These are phyloP conservation scores for Flueggea neowawraea DNA, from an alignment of 441 rosid genomes.

Conservation along the genomic window DNA sequence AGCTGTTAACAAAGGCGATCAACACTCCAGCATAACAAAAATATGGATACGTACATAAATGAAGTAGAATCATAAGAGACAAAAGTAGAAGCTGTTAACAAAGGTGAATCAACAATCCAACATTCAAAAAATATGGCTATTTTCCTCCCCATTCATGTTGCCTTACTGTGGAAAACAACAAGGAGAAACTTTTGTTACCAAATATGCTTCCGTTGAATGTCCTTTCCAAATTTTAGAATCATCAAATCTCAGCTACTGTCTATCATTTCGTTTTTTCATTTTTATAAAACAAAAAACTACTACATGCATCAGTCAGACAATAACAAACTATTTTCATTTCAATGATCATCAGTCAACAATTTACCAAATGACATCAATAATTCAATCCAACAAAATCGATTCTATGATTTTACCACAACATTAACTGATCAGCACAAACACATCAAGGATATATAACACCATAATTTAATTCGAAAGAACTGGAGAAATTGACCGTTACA, in stretches of 20 bases:
- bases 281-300: background rate
- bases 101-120: constrained; percentile 3
- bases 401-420: background rate
- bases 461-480: too few species aligned
- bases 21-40: too few species aligned
- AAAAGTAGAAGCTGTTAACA: too few species aligned
- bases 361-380: background rate
- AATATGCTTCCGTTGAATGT: background rate
- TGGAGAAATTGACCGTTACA: too few species aligned
- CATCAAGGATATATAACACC: too few species aligned
- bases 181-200: background rate
- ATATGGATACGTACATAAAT: too few species aligned
- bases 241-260: constrained; percentile 2
- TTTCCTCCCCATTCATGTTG: background rate
- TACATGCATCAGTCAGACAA: too few species aligned
- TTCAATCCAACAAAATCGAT: background rate
- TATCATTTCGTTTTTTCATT: background rate
- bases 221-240: background rate
- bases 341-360: background rate
- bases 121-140: background rate
- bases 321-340: too few species aligned
- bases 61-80: too few species aligned
- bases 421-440: background rate
- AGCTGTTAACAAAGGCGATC: too few species aligned
- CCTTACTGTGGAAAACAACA: constrained; percentile 12